Conservation (phyloP, 768 basidiomycete species). For the Phlebiopsis flavidoalba region DNA sequence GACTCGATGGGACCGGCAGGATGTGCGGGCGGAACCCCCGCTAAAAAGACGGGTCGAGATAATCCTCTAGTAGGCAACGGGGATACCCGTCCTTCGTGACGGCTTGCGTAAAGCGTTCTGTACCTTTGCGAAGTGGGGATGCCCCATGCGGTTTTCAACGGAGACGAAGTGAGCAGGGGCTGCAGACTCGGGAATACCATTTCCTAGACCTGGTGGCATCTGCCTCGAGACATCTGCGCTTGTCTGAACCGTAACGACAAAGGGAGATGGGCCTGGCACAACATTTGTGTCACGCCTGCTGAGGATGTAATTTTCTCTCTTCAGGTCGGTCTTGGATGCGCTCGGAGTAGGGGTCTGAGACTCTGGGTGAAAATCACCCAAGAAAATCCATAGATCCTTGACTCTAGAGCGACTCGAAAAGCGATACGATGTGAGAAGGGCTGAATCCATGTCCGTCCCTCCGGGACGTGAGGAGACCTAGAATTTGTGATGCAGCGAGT, state of each 20-base stretch:
- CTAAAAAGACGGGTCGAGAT: background rate
- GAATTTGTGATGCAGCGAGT: slow-evolving; percentile 69
- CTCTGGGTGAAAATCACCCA: slow-evolving; percentile 36
- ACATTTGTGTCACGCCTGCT: background rate
- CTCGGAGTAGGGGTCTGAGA: slow-evolving; percentile 30
- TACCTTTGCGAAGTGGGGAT: slow-evolving; percentile 25
- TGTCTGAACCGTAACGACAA: slow-evolving; percentile 2
- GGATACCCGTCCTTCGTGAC: slow-evolving; percentile 58
- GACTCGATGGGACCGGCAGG: slow-evolving; percentile 30
- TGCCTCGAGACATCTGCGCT: background rate
- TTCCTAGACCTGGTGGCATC: background rate
- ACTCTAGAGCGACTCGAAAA: slow-evolving; percentile 66
- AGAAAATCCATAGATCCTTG: slow-evolving; percentile 78
- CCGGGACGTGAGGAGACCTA: slow-evolving; percentile 61
- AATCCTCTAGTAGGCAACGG: slow-evolving; percentile 42
- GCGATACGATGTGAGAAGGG: slow-evolving; percentile 65
- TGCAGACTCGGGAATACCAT: slow-evolving; percentile 1
- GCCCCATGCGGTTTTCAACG: slow-evolving; percentile 16
- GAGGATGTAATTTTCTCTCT: slow-evolving; percentile 11
- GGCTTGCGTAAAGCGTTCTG: slow-evolving; percentile 45
- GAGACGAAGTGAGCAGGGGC: slow-evolving; percentile 13
- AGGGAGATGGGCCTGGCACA: slow-evolving; percentile 3
- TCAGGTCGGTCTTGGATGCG: slow-evolving; percentile 31
- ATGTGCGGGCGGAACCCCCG: slow-evolving; percentile 11
- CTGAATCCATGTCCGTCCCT: slow-evolving; percentile 63